Conservation (phyloP, 1,284 basidiomycete species). For the Apiotrichum gamsii region DNA sequence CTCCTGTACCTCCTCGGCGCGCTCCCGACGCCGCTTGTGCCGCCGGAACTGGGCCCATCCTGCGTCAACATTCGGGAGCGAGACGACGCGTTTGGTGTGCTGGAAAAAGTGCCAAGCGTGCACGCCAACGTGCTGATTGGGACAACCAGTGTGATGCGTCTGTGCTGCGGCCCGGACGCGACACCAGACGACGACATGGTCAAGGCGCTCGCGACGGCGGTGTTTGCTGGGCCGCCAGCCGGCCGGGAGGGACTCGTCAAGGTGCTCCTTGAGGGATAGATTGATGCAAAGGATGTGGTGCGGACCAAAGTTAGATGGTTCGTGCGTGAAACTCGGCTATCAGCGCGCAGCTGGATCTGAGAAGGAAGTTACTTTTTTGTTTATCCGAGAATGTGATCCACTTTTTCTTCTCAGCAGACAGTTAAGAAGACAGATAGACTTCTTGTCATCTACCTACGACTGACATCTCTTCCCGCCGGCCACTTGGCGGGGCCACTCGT, state of each 20-base stretch:
- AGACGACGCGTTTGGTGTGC: constrained; percentile 35
- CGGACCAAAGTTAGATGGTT: no score
- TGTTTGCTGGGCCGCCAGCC: constrained; percentile 8
- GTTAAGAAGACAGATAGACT: no score
- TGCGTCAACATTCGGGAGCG: constrained; percentile 19
- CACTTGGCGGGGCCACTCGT: no score
- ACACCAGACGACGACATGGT: constrained; percentile 1
- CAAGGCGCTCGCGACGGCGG: constrained; percentile 5
- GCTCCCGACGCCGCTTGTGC: constrained; percentile 28
- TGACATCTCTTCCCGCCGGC: no score
- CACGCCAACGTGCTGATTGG: constrained; percentile 38
- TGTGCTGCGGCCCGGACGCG: constrained; percentile 8
- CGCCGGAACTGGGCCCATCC: constrained; percentile 13
- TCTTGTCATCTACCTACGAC: no score
- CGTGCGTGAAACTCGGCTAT: no score
- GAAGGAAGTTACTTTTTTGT: no score
- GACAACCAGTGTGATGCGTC: constrained; percentile 26
- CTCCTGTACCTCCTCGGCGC: constrained; percentile 29
- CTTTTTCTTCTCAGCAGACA: no score
- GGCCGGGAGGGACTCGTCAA: constrained; percentile 7
- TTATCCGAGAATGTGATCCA: no score
- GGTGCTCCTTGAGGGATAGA: constrained; percentile 4
- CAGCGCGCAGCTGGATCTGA: no score
- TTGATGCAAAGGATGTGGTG: no score
- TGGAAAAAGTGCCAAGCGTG: constrained; percentile 31